A percentile compares a stretch with the other conserved stretches of the same genome.
These are phyloP conservation scores for Cryphonectria radicalis DNA, from an alignment of 2,329 filamentous ascomycete genomes.

Conservation along the genomic window DNA sequence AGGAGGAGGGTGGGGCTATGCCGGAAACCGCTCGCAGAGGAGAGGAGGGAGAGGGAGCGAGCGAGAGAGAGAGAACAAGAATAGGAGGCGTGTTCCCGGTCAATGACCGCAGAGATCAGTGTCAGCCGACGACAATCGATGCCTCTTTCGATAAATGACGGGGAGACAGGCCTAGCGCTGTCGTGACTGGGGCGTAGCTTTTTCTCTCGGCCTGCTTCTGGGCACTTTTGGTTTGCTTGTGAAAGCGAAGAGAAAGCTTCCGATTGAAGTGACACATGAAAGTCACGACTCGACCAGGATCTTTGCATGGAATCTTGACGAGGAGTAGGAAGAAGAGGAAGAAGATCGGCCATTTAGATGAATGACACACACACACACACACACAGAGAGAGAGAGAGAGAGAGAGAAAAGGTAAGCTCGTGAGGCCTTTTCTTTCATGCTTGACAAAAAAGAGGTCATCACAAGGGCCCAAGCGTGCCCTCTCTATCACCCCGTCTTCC, in stretches of 20 bases:
- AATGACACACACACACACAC: too few species aligned
- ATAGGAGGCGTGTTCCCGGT: neutral
- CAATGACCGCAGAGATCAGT: neutral
- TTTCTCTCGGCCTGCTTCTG: neutral
- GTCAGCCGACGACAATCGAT: neutral
- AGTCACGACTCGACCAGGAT: neutral
- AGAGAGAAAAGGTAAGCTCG: neutral
- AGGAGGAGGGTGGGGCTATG: neutral
- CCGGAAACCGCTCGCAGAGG: neutral
- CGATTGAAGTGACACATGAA: neutral
- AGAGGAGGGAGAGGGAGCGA: neutral
- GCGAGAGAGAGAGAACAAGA: neutral
- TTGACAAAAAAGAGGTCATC: neutral
- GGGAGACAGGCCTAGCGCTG: neutral
- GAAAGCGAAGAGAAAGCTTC: neutral
- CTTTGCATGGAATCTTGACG: neutral
- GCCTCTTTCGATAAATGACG: neutral
- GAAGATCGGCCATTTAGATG: neutral
- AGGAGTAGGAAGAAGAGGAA: neutral
- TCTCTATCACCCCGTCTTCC: neutral
- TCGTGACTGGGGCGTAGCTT: neutral
- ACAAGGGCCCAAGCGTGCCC: neutral
- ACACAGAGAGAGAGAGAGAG: too few species aligned
- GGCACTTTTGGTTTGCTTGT: neutral
- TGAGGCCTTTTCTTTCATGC: neutral